Evolutionary conservation across 768 basidiomycete species (phyloP), one percentile per base, ranked within the genome.

Genomic region (Termitomyces sp.): DNA sequence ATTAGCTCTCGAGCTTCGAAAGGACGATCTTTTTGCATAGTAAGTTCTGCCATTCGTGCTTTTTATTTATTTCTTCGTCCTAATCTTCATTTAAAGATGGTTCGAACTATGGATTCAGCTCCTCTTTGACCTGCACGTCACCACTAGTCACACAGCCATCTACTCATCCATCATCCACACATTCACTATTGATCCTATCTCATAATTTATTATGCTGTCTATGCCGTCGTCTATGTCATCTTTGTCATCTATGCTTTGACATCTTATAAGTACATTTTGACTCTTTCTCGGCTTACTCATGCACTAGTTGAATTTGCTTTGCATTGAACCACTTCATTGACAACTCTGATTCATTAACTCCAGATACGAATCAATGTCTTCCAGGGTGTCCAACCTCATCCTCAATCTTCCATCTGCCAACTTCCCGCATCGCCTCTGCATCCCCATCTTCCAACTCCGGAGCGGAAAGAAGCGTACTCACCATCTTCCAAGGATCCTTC

Each of bases 401-500:
- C 58, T 90, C 88, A 35, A 93, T 84, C 41, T 79, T 82, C 97
- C 97, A 99, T 52, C 76, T 74, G 0, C 96, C 97, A 0, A 99
- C 93, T 60, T 89, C 81, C 34, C 82, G 74, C 96, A 99, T 98
- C 0, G 94, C 90, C 42, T 80, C 74, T 24, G 81, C 77, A 61
- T 92, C 90, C 0, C 97, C 97, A 5, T 61, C 69, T 40, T 75
- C 77, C n/a, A 98, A 68, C 51, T 79, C 77, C 0, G 87, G 85
- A 0, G 80, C 75, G 28, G 78, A 71, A 3, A 98, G 71, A 47
- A 98, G 64, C 0, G 74, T 71, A 15, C 87, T 83, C 0, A 98
- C 82, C 93, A 98, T 93, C 60, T 79, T 74, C 97, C 97, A 99
- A 0, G 97, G 93, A 61, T 98, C 92, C 67, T 78, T 87, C 0